These are phyloP conservation scores for Elsinoe batatas DNA, from an alignment of 2,329 filamentous ascomycete species.

Conservation along the genomic window DNA sequence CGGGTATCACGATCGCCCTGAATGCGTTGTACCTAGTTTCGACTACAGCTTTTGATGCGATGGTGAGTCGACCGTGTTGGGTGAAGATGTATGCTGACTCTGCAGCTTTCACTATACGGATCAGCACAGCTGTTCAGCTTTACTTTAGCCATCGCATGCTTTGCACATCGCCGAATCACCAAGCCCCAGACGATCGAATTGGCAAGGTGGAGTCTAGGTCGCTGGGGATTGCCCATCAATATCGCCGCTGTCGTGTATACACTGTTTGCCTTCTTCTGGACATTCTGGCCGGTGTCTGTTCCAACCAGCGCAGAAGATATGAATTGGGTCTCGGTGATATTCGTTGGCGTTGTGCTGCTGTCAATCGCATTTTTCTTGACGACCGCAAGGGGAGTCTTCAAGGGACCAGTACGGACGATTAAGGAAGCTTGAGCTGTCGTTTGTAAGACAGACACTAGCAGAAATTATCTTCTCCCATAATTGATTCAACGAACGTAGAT, in stretches of 20 bases:
- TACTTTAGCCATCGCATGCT: not conserved
- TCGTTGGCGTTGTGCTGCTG: slow-evolving; percentile 18
- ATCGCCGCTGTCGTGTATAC: slow-evolving; percentile 16
- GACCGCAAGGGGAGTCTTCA: slow-evolving; percentile 14
- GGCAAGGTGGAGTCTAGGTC: slow-evolving; percentile 14
- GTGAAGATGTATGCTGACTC: not conserved
- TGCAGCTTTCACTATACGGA: not conserved
- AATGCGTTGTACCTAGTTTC: slow-evolving; percentile 20
- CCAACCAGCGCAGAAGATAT: slow-evolving; percentile 20
- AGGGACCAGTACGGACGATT: slow-evolving; percentile 16
- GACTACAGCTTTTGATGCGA: slow-evolving; percentile 16
- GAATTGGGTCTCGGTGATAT: slow-evolving; percentile 28
- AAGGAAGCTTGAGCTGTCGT: not conserved
- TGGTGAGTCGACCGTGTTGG: slow-evolving; percentile 5
- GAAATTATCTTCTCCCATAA: too few species aligned
- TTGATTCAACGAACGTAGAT: too few species aligned
- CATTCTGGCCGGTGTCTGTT: slow-evolving; percentile 34
- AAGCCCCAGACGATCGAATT: not conserved
- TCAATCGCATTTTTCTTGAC: slow-evolving; percentile 15
- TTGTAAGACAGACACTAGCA: not conserved
- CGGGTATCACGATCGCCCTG: slow-evolving; percentile 16
- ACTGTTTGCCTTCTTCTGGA: slow-evolving; percentile 36
- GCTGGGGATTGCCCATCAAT: slow-evolving; percentile 19
- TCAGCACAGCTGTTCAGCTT: not conserved
- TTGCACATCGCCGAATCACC: not conserved